phyloP scores from a whole-genome alignment of 768 basidiomycete species.

The Russula sp. region DNA sequence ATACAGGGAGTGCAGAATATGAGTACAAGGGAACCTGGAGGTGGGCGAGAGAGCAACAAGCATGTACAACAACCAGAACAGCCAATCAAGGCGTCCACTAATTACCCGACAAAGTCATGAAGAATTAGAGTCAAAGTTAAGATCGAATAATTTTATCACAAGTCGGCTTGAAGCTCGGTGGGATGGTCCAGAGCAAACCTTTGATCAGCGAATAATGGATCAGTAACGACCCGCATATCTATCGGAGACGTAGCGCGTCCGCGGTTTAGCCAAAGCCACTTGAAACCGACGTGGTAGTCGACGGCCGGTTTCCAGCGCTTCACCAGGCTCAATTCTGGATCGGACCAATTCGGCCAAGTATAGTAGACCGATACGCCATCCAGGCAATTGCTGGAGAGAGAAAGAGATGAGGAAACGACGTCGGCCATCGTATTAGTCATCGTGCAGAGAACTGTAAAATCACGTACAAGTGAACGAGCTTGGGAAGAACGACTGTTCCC shows the following conservation, averaged over 20 bases:
- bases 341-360: conserved; percentile 48
- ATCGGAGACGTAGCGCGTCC: conserved; percentile 31
- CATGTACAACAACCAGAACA: neutral
- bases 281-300: conserved; percentile 47
- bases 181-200: conserved; percentile 29
- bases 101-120: neutral
- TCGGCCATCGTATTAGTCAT: neutral
- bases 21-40: neutral
- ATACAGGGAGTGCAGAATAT: conserved; percentile 22
- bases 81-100: neutral
- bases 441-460: neutral
- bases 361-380: conserved; percentile 43
- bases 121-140: neutral
- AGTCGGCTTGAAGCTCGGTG: no score
- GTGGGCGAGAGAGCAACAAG: neutral
- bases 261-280: conserved; percentile 51
- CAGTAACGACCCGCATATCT: conserved; percentile 36
- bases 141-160: no score
- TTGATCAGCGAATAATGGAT: conserved; percentile 45
- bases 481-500: conserved; percentile 44
- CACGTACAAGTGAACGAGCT: conserved; percentile 51
- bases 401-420: conserved; percentile 22
- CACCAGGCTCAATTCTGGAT: conserved; percentile 41
- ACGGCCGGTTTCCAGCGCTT: conserved; percentile 46
- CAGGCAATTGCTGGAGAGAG: conserved; percentile 45